Percentiles rank a stretch among this genome's conserved stretches.
Evolutionary conservation across 768 basidiomycete genomes (phyloP).

Genomic region (Boletus vinaceobasis): DNA sequence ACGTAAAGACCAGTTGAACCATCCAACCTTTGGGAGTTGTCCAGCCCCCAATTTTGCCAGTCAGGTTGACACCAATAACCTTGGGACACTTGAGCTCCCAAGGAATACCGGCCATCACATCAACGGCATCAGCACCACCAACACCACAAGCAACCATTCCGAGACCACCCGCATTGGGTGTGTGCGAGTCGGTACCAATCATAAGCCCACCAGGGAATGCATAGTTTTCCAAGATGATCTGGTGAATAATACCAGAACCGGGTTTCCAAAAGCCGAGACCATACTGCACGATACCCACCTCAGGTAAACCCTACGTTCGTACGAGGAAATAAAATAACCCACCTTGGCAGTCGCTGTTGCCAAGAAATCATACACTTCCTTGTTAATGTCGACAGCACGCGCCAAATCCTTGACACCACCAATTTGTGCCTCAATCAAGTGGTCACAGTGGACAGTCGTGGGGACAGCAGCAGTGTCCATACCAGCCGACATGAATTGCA

Average conservation of each 20-base stretch:
- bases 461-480: constrained; percentile 98
- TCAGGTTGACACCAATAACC: constrained; percentile 96
- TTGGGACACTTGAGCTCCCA: constrained; percentile 99
- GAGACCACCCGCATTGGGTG: constrained; percentile 98
- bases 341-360: constrained; percentile 95
- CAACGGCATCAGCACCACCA: constrained; percentile 98
- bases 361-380: constrained; percentile 99
- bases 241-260: constrained; percentile 98
- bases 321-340: constrained; percentile 11
- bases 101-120: constrained; percentile 96
- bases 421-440: constrained; percentile 95
- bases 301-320: not conserved
- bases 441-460: constrained; percentile 98
- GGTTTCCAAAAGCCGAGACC: constrained; percentile 99
- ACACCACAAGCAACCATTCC: constrained; percentile 99
- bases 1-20: not conserved
- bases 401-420: constrained; percentile 93
- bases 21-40: constrained; percentile 89
- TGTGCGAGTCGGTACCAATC: constrained; percentile 99
- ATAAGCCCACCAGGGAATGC: constrained; percentile 99
- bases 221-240: constrained; percentile 99
- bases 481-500: constrained; percentile 99
- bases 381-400: constrained; percentile 90
- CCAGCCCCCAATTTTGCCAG: constrained; percentile 95
- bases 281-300: constrained; percentile 49